phyloP scores from a whole-genome alignment of 768 basidiomycete species.

The Amanita exitialis region DNA sequence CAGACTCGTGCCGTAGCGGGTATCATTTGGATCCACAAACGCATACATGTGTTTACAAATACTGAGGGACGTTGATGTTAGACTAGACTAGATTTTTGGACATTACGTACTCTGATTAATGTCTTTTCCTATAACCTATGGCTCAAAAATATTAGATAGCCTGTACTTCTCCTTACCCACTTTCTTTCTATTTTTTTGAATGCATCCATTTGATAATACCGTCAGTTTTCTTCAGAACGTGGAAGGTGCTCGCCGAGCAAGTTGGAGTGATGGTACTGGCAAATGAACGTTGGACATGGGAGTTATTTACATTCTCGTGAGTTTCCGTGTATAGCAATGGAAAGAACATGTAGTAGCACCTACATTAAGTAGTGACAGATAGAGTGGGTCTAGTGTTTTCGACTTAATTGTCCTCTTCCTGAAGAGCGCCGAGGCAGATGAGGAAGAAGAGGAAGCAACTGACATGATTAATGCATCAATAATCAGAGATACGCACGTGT shows the following conservation, averaged over 20 bases:
- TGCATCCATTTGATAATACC: no score
- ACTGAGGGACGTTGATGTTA: neutral
- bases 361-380: neutral
- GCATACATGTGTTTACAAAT: neutral
- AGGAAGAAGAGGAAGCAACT: neutral
- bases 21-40: neutral
- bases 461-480: neutral
- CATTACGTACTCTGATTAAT: neutral
- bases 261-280: constrained; percentile 22
- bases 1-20: constrained; percentile 1
- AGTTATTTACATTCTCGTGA: neutral
- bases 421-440: neutral
- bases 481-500: neutral
- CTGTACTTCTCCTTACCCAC: no score
- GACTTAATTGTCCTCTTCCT: neutral
- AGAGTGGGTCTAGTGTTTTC: neutral
- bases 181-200: no score
- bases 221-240: no score
- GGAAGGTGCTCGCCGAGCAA: no score
- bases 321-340: no score
- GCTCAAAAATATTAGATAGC: constrained; percentile 5
- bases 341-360: no score
- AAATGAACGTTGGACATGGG: constrained; percentile 4
- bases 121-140: neutral
- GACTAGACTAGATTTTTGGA: neutral